Conservation (phyloP, 305 asterid genomes). For the Coffea humblotiana region DNA sequence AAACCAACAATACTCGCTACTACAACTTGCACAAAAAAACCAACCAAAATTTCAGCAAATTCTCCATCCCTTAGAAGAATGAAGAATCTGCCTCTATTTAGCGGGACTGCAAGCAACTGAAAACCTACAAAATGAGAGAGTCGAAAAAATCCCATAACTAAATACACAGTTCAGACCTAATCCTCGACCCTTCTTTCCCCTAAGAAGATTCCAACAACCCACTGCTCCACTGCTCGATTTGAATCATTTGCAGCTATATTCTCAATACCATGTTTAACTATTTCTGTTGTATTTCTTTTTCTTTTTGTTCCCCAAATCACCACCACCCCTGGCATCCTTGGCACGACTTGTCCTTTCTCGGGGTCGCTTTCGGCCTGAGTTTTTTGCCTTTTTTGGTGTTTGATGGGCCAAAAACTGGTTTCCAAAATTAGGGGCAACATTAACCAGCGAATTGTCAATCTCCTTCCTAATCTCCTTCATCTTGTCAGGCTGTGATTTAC, state of each 20-base stretch:
- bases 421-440: constrained; percentile 39
- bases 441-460: constrained; percentile 50
- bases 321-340: constrained; percentile 22
- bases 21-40: constrained; percentile 3
- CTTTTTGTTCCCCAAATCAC: constrained; percentile 32
- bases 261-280: constrained; percentile 12
- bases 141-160: neutral
- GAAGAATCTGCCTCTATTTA: neutral
- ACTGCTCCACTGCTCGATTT: constrained; percentile 29
- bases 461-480: constrained; percentile 76
- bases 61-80: constrained; percentile 4
- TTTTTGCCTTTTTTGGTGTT: constrained; percentile 39
- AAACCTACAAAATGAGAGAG: constrained; percentile 4
- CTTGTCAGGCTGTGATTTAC: constrained; percentile 59
- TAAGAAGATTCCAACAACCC: constrained; percentile 28
- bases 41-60: constrained; percentile 17
- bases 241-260: constrained; percentile 16
- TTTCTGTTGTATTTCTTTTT: constrained; percentile 36
- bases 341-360: constrained; percentile 34
- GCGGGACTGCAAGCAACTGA: constrained; percentile 8
- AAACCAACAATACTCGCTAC: neutral
- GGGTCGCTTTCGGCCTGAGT: constrained; percentile 39
- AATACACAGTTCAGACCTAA: constrained; percentile 25
- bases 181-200: constrained; percentile 20
- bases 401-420: constrained; percentile 76